These are phyloP conservation scores for Acacia concinna DNA, from an alignment of 331 rosid species.

Conservation along the genomic window DNA sequence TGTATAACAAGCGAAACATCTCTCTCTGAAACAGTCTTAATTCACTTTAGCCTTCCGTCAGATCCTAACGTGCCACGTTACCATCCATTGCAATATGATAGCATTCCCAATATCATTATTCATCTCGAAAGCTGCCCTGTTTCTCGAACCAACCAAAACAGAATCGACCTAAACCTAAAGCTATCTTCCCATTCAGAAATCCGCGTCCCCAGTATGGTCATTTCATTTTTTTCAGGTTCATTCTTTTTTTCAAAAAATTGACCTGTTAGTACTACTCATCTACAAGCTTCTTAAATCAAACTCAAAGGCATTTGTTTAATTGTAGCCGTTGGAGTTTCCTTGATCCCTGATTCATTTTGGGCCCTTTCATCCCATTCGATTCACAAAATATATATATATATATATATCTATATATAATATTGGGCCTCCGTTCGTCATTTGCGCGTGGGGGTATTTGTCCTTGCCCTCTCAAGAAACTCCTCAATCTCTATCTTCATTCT, in stretches of 20 bases:
- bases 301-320: background rate
- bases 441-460: background rate
- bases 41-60: background rate
- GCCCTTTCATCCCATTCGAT: background rate
- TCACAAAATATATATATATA: background rate
- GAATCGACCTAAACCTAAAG: background rate
- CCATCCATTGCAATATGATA: background rate
- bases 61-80: background rate
- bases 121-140: background rate
- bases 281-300: background rate
- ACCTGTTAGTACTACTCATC: background rate
- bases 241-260: background rate
- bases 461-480: background rate
- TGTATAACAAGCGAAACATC: background rate
- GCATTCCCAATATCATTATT: background rate
- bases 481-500: background rate
- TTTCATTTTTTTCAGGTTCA: background rate
- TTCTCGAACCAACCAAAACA: background rate
- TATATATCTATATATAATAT: background rate
- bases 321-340: background rate
- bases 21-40: background rate
- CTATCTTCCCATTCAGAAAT: background rate
- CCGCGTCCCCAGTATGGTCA: background rate
- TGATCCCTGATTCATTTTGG: background rate
- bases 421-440: background rate